A percentile compares a stretch with the other conserved stretches of the same genome.
Evolutionary conservation across 2,329 filamentous ascomycete species (phyloP).

Genomic region (Microsporum canis): DNA sequence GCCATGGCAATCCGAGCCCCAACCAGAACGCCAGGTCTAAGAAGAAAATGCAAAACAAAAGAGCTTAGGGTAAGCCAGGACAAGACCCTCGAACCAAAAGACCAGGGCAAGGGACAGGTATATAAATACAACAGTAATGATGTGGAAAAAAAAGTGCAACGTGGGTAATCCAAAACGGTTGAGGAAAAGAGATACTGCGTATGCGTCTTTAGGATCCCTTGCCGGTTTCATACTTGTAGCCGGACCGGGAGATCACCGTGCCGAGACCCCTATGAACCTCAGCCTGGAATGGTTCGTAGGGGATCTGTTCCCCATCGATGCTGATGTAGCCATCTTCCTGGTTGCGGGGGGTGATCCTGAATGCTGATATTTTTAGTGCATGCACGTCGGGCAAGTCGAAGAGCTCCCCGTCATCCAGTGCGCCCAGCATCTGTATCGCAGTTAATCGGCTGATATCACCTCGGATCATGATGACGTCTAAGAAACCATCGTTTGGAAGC

Average conservation of each 20-base stretch:
- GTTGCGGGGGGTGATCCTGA: slow-evolving; percentile 66
- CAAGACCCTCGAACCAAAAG: background rate
- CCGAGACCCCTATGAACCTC: slow-evolving; percentile 77
- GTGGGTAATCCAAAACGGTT: background rate
- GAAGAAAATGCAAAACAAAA: background rate
- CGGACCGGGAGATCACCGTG: slow-evolving; percentile 68
- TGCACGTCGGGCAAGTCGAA: slow-evolving; percentile 68
- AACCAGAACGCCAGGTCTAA: background rate
- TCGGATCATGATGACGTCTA: slow-evolving; percentile 73
- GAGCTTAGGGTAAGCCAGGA: background rate
- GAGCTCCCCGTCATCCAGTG: slow-evolving; percentile 60
- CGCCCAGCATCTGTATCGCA: slow-evolving; percentile 57
- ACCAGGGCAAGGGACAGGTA: background rate
- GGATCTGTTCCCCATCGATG: slow-evolving; percentile 80
- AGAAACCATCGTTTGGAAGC: slow-evolving; percentile 68
- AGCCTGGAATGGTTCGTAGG: slow-evolving; percentile 81
- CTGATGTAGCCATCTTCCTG: slow-evolving; percentile 72
- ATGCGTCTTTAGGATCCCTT: background rate
- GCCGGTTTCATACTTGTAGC: slow-evolving; percentile 53
- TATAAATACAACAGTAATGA: background rate
- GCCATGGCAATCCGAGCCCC: background rate
- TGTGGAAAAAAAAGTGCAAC: background rate
- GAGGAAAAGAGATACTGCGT: background rate
- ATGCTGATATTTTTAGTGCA: slow-evolving; percentile 79
- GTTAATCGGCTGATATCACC: slow-evolving; percentile 59